Evolutionary conservation across 148 eudicot genomes (phyloP), one percentile per base, ranked within the genome.

Genomic region (Camellia japonica): DNA sequence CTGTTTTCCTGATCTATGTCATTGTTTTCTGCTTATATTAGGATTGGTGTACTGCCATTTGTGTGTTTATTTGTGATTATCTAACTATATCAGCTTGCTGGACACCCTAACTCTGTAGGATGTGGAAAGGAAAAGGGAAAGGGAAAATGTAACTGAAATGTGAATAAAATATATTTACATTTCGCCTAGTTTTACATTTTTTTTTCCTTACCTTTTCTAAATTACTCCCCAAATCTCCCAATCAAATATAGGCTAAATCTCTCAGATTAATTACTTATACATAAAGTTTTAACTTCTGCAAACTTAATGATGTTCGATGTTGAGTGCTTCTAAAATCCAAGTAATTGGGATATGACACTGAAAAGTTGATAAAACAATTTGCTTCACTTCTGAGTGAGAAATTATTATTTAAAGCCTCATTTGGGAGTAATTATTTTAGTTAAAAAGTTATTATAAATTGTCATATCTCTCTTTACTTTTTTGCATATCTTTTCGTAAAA

Each of bases 11-110:
- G 68, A 71, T 71, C 20, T 77, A 5, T 54, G 46, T 56, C 23
- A 14, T 86, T 59, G 73, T 72, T 42, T 46, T 6, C 9, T 73
- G 6, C 16, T 78, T 38, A 9, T 46, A 20, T 49, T 72, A 38
- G 51, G 41, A 11, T 41, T 10, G 1, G 43, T 13, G 42, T 59
- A 58, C 10, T 52, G 68, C 11, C 12, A 63, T 73, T 18, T 7
- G 9, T 14, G 2, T 60, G 66, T 59, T 30, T 44, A 13, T 68
- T 44, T 19, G 16, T 68, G 76, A 68, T 75, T 41, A 20, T 30
- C 12, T 2, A 30, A 79, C 8, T 23, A 23, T 16, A 15, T 54
- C 30, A 15, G 30, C 38, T 18, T 58, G 6, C 46, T 3, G 6
- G 55, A 55, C 14, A n/a, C 2, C 59, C 46, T 84, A 60, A 30